These are phyloP conservation scores for Cicer arietinum DNA, from an alignment of 306 rosid genomes.

Conservation along the genomic window DNA sequence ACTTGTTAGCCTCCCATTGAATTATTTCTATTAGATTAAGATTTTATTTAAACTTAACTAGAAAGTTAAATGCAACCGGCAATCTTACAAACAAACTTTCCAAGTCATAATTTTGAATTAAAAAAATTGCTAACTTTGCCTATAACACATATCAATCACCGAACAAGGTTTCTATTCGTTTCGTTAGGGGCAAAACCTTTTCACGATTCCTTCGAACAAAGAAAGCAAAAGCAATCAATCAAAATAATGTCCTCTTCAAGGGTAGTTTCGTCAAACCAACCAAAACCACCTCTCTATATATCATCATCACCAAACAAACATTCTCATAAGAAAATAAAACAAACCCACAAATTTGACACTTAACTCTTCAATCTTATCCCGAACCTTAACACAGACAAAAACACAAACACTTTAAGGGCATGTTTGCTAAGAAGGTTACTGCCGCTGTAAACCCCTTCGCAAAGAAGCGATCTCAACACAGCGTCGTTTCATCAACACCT, in stretches of 20 bases:
- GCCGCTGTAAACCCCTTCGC: slow-evolving; percentile 20
- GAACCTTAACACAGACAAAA: not conserved
- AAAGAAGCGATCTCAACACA: slow-evolving; percentile 42
- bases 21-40: not conserved
- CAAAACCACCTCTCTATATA: not conserved
- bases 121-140: not conserved
- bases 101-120: slow-evolving; percentile 8
- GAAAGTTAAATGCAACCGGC: not conserved
- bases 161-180: slow-evolving; percentile 44
- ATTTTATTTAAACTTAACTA: not conserved
- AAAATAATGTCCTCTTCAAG: slow-evolving; percentile 14
- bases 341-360: not conserved
- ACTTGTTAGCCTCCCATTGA: too few relatives aligned
- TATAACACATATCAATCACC: not conserved
- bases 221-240: slow-evolving; percentile 42
- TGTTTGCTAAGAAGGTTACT: slow-evolving; percentile 44
- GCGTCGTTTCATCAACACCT: slow-evolving; percentile 40
- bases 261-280: slow-evolving; percentile 33
- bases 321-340: not conserved
- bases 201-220: slow-evolving; percentile 45
- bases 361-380: slow-evolving; percentile 3
- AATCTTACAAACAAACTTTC: not conserved
- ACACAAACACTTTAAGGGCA: slow-evolving; percentile 15
- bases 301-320: slow-evolving; percentile 20
- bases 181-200: slow-evolving; percentile 36